phyloP scores from a whole-genome alignment of 1,284 basidiomycete genomes.

The Phellinidium pouzarii region DNA sequence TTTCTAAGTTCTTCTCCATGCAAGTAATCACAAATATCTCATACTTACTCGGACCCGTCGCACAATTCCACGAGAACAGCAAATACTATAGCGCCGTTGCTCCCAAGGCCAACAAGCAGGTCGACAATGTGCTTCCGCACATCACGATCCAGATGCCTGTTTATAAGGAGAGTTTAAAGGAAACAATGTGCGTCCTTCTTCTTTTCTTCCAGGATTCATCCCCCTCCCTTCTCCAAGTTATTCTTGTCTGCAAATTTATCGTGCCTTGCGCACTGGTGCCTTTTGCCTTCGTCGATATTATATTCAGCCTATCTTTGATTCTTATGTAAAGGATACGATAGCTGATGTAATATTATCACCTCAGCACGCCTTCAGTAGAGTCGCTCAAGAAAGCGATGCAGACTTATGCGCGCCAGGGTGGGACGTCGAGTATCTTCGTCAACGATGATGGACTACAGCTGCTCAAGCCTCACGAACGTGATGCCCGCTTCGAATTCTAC shows the following conservation, averaged over 20 bases:
- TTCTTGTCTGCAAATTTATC: not conserved
- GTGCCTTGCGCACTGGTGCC: not conserved
- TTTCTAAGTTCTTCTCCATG: conserved; percentile 54
- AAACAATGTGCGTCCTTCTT: conserved; percentile 51
- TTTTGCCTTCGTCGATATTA: not conserved
- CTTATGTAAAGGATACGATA: not conserved
- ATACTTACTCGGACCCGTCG: conserved; percentile 66
- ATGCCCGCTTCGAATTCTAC: conserved; percentile 67
- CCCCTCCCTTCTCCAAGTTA: no score
- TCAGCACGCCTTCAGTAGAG: conserved; percentile 65
- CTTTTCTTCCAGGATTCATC: not conserved
- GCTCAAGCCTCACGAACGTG: conserved; percentile 52
- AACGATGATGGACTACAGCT: conserved; percentile 73
- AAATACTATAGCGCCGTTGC: conserved; percentile 61
- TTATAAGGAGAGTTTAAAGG: conserved; percentile 68
- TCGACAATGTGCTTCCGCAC: conserved; percentile 60
- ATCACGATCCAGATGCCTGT: conserved; percentile 76
- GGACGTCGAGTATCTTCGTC: conserved; percentile 68
- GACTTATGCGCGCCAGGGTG: conserved; percentile 78
- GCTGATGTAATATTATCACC: conserved; percentile 8
- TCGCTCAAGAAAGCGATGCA: conserved; percentile 84
- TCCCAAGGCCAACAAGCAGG: conserved; percentile 52
- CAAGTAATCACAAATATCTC: conserved; percentile 56
- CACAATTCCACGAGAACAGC: conserved; percentile 70
- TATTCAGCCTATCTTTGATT: not conserved